These are phyloP conservation scores for Gossypium ekmanianum DNA, from an alignment of 345 rosid genomes.

Conservation along the genomic window DNA sequence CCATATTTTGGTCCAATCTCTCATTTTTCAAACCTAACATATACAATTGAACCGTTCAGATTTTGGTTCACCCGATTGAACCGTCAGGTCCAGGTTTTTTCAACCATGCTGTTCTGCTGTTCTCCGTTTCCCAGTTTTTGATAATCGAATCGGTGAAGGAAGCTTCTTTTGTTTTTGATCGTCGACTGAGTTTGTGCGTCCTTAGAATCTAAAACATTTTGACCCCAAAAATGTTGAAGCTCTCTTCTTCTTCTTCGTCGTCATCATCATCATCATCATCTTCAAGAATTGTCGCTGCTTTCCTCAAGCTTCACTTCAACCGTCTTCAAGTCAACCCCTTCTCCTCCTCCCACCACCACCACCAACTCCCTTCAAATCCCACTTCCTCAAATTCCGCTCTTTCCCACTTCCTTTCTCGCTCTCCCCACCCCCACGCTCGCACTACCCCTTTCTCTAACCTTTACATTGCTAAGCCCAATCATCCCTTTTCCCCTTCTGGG, in stretches of 20 bases:
- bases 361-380: slow-evolving; percentile 32
- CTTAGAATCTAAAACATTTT: neutral
- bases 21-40: too few relatives aligned
- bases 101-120: neutral
- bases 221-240: slow-evolving; percentile 15
- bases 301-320: slow-evolving; percentile 33
- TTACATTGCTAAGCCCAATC: slow-evolving; percentile 21
- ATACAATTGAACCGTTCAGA: too few relatives aligned
- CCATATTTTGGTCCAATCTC: too few relatives aligned
- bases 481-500: slow-evolving; percentile 27
- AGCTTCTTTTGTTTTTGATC: neutral
- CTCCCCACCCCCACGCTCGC: neutral
- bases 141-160: neutral
- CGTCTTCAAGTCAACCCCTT: slow-evolving; percentile 21
- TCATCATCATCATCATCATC: neutral
- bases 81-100: neutral
- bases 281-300: slow-evolving; percentile 35
- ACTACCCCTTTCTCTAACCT: neutral
- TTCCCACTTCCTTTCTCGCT: slow-evolving; percentile 27
- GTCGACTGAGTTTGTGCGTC: neutral
- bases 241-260: neutral
- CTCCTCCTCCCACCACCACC: neutral
- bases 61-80: neutral
- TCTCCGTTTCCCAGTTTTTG: neutral
- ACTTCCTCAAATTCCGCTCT: slow-evolving; percentile 30